Percentiles rank a stretch among this genome's conserved stretches.
Conservation (phyloP, 306 rosid species). For the Sesbania bispinosa region DNA sequence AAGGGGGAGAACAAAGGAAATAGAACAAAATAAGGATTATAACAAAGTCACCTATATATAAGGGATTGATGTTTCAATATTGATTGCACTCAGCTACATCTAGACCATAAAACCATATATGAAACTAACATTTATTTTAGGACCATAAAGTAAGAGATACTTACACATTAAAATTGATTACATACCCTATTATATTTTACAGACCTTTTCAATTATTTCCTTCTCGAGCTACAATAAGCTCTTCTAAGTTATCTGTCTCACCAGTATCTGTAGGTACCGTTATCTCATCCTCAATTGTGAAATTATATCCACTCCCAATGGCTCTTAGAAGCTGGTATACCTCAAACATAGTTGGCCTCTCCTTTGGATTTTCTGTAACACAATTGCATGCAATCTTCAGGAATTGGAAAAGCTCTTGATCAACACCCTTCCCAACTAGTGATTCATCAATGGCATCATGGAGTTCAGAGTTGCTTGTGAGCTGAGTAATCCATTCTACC, state of each 20-base stretch:
- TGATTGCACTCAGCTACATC: constrained; percentile 6
- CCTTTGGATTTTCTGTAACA: constrained; percentile 58
- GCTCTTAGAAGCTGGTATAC: constrained; percentile 90
- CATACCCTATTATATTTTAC: constrained; percentile 11
- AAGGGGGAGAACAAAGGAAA: not conserved
- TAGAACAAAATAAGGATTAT: constrained; percentile 1
- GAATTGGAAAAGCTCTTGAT: constrained; percentile 70
- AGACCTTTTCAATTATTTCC: constrained; percentile 19
- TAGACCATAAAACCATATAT: constrained; percentile 20
- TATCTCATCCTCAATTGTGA: constrained; percentile 64
- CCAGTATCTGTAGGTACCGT: constrained; percentile 46
- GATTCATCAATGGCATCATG: constrained; percentile 59
- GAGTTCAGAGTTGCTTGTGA: constrained; percentile 46
- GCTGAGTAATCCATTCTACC: constrained; percentile 69
- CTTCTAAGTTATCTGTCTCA: constrained; percentile 41
- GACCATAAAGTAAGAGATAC: constrained; percentile 11
- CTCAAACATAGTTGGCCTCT: constrained; percentile 94
- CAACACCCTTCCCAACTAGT: constrained; percentile 61
- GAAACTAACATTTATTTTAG: constrained; percentile 21
- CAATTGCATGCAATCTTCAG: constrained; percentile 81
- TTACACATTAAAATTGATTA: constrained; percentile 26
- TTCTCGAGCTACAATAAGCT: constrained; percentile 79
- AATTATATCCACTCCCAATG: constrained; percentile 70
- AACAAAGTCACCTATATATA: not conserved
- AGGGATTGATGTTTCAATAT: constrained; percentile 6